Conservation (phyloP, 306 rosid species). For the Cucurbita argyrosperma region DNA sequence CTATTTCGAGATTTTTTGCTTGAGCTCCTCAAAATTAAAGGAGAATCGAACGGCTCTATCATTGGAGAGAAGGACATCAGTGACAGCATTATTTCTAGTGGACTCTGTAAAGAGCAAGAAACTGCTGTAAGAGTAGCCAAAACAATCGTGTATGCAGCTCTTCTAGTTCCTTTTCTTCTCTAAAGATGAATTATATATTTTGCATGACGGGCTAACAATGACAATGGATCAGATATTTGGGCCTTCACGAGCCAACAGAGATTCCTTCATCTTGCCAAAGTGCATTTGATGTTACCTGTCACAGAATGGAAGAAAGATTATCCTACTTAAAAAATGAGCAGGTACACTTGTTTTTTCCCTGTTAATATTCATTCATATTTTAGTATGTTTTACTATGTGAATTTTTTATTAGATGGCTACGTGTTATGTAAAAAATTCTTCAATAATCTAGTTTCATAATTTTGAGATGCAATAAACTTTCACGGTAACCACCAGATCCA, state of each 20-base stretch:
- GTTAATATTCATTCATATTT: not conserved
- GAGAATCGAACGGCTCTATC: slow-evolving; percentile 15
- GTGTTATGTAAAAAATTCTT: not conserved
- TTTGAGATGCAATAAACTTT: not conserved
- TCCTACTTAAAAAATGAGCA: slow-evolving; percentile 58
- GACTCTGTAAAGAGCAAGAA: slow-evolving; percentile 51
- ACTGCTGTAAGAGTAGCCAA: slow-evolving; percentile 58
- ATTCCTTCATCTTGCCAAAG: slow-evolving; percentile 67
- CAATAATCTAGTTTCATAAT: not conserved
- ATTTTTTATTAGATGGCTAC: not conserved
- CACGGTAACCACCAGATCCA: no score
- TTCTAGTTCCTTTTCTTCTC: not conserved
- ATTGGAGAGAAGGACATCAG: slow-evolving; percentile 42
- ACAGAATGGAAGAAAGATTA: slow-evolving; percentile 69
- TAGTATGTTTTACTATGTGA: not conserved
- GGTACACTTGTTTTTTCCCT: slow-evolving; percentile 25
- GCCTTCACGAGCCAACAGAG: slow-evolving; percentile 53
- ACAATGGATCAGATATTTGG: slow-evolving; percentile 49
- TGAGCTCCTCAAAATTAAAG: slow-evolving; percentile 40
- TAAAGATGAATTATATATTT: slow-evolving; percentile 2
- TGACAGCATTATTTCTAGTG: slow-evolving; percentile 37
- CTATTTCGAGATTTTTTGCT: slow-evolving; percentile 47
- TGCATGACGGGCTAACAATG: not conserved
- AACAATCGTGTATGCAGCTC: slow-evolving; percentile 48
- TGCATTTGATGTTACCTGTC: slow-evolving; percentile 67